phyloP scores from a whole-genome alignment of 2,329 filamentous ascomycete species.

The Alternaria angustiovoidea region DNA sequence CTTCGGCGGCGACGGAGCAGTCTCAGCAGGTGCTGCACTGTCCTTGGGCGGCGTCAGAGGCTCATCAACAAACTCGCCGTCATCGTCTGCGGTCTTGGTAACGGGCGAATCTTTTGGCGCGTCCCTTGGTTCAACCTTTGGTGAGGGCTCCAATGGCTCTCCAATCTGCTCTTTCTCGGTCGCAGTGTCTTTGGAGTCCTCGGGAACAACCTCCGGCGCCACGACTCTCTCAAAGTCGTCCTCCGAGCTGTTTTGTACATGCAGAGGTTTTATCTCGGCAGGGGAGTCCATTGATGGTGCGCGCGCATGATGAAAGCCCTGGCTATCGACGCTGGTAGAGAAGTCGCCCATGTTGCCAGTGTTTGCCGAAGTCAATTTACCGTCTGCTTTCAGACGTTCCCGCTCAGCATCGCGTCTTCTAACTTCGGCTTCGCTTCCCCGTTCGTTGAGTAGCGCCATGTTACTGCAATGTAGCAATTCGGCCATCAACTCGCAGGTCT shows the following conservation, averaged over 20 bases:
- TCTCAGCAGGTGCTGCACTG: constrained; percentile 25
- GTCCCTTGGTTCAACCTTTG: constrained; percentile 55
- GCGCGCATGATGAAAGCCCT: constrained; percentile 61
- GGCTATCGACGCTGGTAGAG: constrained; percentile 61
- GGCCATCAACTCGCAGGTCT: constrained; percentile 98
- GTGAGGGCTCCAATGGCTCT: constrained; percentile 49
- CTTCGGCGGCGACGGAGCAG: constrained; percentile 31
- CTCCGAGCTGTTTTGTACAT: constrained; percentile 82
- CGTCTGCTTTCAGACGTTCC: constrained; percentile 78
- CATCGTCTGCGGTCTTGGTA: constrained; percentile 46
- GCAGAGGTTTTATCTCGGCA: constrained; percentile 74
- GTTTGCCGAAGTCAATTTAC: constrained; percentile 69
- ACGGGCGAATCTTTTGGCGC: constrained; percentile 32
- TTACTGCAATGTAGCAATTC: constrained; percentile 98
- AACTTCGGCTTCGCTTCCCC: constrained; percentile 87
- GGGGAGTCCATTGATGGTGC: constrained; percentile 60
- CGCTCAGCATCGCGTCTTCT: constrained; percentile 80
- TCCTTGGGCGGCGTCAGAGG: constrained; percentile 68
- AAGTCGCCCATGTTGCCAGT: constrained; percentile 65
- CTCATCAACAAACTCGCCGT: constrained; percentile 81
- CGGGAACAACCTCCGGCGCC: constrained; percentile 72
- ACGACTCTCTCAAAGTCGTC: constrained; percentile 94
- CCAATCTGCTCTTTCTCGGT: constrained; percentile 60
- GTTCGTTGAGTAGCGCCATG: constrained; percentile 94
- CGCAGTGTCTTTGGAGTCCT: constrained; percentile 61